A percentile compares a stretch with the other conserved stretches of the same genome.
Evolutionary conservation across 1,139 yeast genomes (phyloP).

Genomic region (Geotrichum restrictum): DNA sequence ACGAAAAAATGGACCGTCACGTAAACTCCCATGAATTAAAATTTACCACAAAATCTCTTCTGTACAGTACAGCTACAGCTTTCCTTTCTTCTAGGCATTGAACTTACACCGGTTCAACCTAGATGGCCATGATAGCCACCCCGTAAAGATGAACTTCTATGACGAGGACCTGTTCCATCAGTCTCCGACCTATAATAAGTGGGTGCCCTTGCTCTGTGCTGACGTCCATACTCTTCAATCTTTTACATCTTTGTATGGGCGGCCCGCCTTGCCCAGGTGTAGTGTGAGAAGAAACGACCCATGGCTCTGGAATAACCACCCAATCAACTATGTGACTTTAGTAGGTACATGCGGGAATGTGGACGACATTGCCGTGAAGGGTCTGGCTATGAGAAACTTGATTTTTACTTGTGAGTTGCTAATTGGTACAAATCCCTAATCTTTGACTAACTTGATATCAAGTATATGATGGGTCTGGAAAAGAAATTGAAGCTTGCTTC

Average conservation of each 20-base stretch:
- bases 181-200: conserved; percentile 26
- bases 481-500: conserved; percentile 4
- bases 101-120: no score
- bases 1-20: no score
- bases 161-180: conserved; percentile 21
- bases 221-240: conserved; percentile 22
- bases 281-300: conserved; percentile 21
- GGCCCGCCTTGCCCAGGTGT: neutral
- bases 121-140: neutral
- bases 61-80: no score
- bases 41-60: no score
- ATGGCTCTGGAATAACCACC: conserved; percentile 30
- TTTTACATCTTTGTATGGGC: conserved; percentile 18
- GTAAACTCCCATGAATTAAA: no score
- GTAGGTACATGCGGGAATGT: conserved; percentile 27
- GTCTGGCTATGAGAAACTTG: neutral
- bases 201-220: conserved; percentile 27
- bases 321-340: conserved; percentile 29
- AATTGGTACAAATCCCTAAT: no score
- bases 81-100: no score
- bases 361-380: neutral
- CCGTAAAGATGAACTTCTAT: conserved; percentile 15
- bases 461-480: conserved; percentile 4
- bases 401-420: neutral
- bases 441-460: neutral